phyloP scores from a whole-genome alignment of 2,329 filamentous ascomycete genomes.

The Fusarium napiforme region DNA sequence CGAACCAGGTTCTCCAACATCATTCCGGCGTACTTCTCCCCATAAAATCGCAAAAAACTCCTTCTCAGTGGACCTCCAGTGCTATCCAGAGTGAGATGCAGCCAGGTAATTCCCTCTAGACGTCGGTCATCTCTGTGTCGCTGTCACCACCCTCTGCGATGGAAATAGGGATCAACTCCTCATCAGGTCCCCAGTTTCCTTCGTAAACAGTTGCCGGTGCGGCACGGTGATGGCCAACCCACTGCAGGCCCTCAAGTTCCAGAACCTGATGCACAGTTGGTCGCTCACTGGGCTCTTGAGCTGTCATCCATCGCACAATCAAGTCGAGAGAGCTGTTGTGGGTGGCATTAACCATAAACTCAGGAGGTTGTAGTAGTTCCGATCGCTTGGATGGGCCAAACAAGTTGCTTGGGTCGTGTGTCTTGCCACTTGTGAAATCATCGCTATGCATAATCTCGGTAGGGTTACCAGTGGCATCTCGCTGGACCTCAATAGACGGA shows the following conservation, averaged over 20 bases:
- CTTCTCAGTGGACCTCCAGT: slow-evolving; percentile 33
- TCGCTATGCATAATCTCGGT: slow-evolving; percentile 53
- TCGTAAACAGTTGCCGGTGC: slow-evolving; percentile 96
- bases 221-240: slow-evolving; percentile 80
- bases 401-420: slow-evolving; percentile 49
- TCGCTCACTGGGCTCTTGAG: slow-evolving; percentile 76
- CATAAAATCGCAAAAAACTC: slow-evolving; percentile 37
- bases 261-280: slow-evolving; percentile 81
- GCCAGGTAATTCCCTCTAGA: slow-evolving; percentile 51
- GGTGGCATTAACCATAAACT: slow-evolving; percentile 85
- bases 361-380: slow-evolving; percentile 72
- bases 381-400: slow-evolving; percentile 61
- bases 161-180: slow-evolving; percentile 58
- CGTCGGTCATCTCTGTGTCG: slow-evolving; percentile 71
- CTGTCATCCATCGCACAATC: slow-evolving; percentile 89
- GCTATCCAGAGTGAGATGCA: slow-evolving; percentile 50
- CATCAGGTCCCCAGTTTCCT: slow-evolving; percentile 91
- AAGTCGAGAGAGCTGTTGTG: slow-evolving; percentile 82
- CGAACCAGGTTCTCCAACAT: slow-evolving; percentile 25
- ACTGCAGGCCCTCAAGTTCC: slow-evolving; percentile 77
- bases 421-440: slow-evolving; percentile 48
- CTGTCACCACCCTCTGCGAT: slow-evolving; percentile 48
- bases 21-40: slow-evolving; percentile 31
- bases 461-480: slow-evolving; percentile 73
- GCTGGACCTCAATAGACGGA: slow-evolving; percentile 73